Conservation (phyloP, 139 green algal genomes). For the Pleodorina starrii region DNA sequence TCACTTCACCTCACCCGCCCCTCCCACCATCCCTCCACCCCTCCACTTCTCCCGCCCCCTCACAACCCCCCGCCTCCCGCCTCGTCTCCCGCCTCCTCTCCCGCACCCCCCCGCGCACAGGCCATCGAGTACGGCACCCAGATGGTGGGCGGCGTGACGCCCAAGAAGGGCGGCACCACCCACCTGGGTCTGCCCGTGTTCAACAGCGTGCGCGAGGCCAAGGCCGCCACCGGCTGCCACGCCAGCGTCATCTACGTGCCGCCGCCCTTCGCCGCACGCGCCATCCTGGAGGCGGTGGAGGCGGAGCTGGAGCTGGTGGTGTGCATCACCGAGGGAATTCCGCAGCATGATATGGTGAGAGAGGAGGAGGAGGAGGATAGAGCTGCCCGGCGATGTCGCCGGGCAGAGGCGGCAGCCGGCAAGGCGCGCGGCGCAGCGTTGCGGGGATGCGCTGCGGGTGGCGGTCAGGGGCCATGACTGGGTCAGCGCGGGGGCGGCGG, state of each 20-base stretch:
- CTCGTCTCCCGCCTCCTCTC: too few relatives aligned
- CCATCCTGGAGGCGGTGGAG: conserved; percentile 95
- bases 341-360: conserved; percentile 97
- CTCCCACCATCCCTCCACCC: too few relatives aligned
- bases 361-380: too few relatives aligned
- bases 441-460: too few relatives aligned
- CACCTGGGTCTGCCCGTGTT: conserved; percentile 98
- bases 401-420: too few relatives aligned
- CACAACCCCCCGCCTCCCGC: too few relatives aligned
- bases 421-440: too few relatives aligned
- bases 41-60: too few relatives aligned
- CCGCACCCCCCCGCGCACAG: too few relatives aligned
- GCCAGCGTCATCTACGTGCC: conserved; percentile 97
- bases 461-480: too few relatives aligned
- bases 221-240: conserved; percentile 83
- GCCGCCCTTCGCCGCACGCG: conserved; percentile 93
- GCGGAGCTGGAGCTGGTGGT: conserved; percentile 97
- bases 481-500: too few relatives aligned
- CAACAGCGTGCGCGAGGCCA: conserved; percentile 92
- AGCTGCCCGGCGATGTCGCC: too few relatives aligned
- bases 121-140: conserved; percentile 98
- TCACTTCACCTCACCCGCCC: background rate
- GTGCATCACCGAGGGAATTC: conserved; percentile 99
- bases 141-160: conserved; percentile 98
- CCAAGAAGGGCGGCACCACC: conserved; percentile 95